Evolutionary conservation across 768 basidiomycete genomes (phyloP).

Genomic region (Termitomyces sp.): DNA sequence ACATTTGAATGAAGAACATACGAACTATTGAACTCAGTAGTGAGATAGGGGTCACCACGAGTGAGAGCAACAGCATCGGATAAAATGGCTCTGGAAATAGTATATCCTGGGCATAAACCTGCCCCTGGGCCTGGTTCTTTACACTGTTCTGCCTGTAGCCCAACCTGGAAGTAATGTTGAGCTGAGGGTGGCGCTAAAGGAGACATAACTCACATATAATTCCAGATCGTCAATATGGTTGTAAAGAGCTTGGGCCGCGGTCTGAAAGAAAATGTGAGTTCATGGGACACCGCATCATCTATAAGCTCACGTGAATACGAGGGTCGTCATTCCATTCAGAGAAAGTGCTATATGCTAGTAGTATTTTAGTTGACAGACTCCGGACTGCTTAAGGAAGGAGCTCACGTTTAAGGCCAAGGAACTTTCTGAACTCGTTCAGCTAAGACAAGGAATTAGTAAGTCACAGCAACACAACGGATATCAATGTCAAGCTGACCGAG

Average conservation of each 20-base stretch:
- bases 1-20: constrained; percentile 2
- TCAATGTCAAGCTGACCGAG: constrained; percentile 39
- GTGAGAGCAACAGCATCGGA: constrained; percentile 71
- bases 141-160: constrained; percentile 67
- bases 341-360: constrained; percentile 54
- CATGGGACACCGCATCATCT: background rate
- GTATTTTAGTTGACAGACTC: constrained; percentile 7
- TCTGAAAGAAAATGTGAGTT: constrained; percentile 26
- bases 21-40: constrained; percentile 72
- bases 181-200: background rate
- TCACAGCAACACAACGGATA: background rate
- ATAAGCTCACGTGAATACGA: constrained; percentile 42
- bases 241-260: constrained; percentile 60
- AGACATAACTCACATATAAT: constrained; percentile 48
- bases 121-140: constrained; percentile 62
- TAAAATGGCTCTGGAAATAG: constrained; percentile 80
- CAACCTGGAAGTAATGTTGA: constrained; percentile 32
- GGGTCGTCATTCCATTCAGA: constrained; percentile 68
- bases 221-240: constrained; percentile 74
- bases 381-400: background rate
- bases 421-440: constrained; percentile 70
- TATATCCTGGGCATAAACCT: constrained; percentile 78
- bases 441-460: constrained; percentile 14
- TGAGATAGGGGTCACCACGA: constrained; percentile 77
- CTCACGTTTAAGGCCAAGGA: constrained; percentile 65